Evolutionary conservation across 2,329 filamentous ascomycete genomes (phyloP), one percentile per base, ranked within the genome.

Genomic region (Colletotrichum viniferum): DNA sequence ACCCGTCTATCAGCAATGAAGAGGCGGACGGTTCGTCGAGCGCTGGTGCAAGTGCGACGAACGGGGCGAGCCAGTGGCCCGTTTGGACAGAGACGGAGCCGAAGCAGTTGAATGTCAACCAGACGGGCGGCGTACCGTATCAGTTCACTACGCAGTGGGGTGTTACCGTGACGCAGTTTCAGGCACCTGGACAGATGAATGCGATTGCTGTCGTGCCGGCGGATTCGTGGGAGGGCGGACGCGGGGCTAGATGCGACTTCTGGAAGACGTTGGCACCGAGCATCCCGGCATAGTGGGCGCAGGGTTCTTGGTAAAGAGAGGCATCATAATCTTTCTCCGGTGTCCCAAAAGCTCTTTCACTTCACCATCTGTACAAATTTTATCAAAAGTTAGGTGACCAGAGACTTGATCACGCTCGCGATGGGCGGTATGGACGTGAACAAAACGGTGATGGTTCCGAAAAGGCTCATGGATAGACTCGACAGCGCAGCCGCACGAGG

Each of bases 401-500:
- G 80, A 2, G 86, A 85, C 68, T 85, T 83, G 21, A 92, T 83
- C 4, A 88, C 83, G 13, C 81, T 84, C 0, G 87, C 88, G 34
- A 91, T 85, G 0, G 87, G 85, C 13, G 90, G 89, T 48, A 92
- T 87, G 1, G 90, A 90, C 3, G 90, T 92, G 78, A 92, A 87
- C 6, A 90, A 82, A 18, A 92, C 87, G 0, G 89, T 92, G 13
- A 92, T 88, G 4, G 90, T 90, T 10, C 90, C 90, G 78, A 92
- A 92, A 10, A 92, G 77, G 66, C 87, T 90, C 91, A 93, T 92
- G 1, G 89, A 89, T 28, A 93, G 81, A 77, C 89, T 91, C 21
- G 89, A 90, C 66, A 92, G 82, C 21, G 91, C 90, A 1, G 90
- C 91, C 7, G 90, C 90, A 58, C 90, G 85, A 1, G 90, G 90